Evolutionary conservation across 768 basidiomycete species (phyloP), one percentile per base, ranked within the genome.

Genomic region (Dendrothele bispora): DNA sequence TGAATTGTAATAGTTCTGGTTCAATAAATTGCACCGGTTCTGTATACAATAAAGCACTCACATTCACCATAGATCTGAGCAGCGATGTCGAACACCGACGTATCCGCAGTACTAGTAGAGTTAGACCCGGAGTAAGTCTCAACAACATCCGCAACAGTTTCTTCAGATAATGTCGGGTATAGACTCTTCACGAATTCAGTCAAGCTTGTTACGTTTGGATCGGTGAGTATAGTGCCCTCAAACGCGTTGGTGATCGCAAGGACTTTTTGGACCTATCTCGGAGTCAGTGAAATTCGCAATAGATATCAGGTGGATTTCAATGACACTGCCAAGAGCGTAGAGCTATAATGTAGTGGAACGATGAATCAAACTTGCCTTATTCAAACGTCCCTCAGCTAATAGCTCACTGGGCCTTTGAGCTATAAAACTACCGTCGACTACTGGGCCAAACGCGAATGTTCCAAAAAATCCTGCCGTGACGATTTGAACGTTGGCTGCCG

Each of bases 341-440:
- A 5, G 20, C 30, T 26, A 3, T 3, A 8, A 34, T n/a, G 12
- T 5, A 42, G 8, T n/a, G 18, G n/a, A 2, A 27, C 24, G 20
- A 25, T 11, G 29, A 17, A 32, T 7, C 24, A 26, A 17, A 55
- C 70, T 14, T 54, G 78, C 75, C 17, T 69, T 71, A 37, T 79
- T 79, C 36, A 74, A 41, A 48, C 62, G 64, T 14, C 71, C 64
- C 28, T 63, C 59, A 6, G 55, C 51, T 17, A 80, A 46, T 4
- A 70, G 61, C 39, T 65, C 47, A 0, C 63, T 72, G 5, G 77
- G 74, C n/a, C 73, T 59, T 36, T 73, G 69, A 1, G 65, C 58
- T 27, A 79, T 75, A 49, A 77, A 73, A 1, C 56, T 63, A 2
- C 73, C 77, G 53, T 79, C 78, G 3, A 80, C 66, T 17, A 80